Percentiles rank a stretch among this genome's conserved stretches.
phyloP scores from a whole-genome alignment of 2,329 filamentous ascomycete genomes.

The Xylariaceae sp. region DNA sequence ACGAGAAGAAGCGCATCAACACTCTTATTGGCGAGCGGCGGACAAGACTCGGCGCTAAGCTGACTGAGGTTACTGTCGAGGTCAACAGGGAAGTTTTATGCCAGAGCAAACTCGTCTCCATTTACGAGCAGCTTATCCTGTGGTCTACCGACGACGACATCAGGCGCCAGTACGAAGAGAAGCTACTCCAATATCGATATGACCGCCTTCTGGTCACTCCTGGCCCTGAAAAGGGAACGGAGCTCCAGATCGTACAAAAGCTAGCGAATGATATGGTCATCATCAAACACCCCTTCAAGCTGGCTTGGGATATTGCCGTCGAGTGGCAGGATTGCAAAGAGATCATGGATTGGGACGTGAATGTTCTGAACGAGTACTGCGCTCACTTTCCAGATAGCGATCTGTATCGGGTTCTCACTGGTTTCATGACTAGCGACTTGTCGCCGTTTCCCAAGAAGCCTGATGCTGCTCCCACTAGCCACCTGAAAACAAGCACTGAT shows the following conservation, averaged over 20 bases:
- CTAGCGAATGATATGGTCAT: slow-evolving; percentile 91
- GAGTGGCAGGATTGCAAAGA: slow-evolving; percentile 82
- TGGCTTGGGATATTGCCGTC: slow-evolving; percentile 87
- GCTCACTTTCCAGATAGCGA: slow-evolving; percentile 80
- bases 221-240: slow-evolving; percentile 60
- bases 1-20: slow-evolving; percentile 87
- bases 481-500: slow-evolving; percentile 25
- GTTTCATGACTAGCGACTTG: slow-evolving; percentile 75
- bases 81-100: slow-evolving; percentile 82
- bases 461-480: slow-evolving; percentile 15
- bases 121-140: slow-evolving; percentile 81
- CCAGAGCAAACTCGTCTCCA: slow-evolving; percentile 70
- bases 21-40: slow-evolving; percentile 83
- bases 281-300: slow-evolving; percentile 82
- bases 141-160: slow-evolving; percentile 87
- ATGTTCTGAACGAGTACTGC: slow-evolving; percentile 75
- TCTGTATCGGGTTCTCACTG: slow-evolving; percentile 74
- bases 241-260: slow-evolving; percentile 69
- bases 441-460: slow-evolving; percentile 67
- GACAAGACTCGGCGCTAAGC: slow-evolving; percentile 78
- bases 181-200: slow-evolving; percentile 74
- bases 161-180: slow-evolving; percentile 84
- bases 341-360: slow-evolving; percentile 72
- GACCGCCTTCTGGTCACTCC: slow-evolving; percentile 71
- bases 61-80: slow-evolving; percentile 78